Base-by-base conservation (phyloP, 2,329 filamentous ascomycete species). In the Fusarium circinatum region DNA sequence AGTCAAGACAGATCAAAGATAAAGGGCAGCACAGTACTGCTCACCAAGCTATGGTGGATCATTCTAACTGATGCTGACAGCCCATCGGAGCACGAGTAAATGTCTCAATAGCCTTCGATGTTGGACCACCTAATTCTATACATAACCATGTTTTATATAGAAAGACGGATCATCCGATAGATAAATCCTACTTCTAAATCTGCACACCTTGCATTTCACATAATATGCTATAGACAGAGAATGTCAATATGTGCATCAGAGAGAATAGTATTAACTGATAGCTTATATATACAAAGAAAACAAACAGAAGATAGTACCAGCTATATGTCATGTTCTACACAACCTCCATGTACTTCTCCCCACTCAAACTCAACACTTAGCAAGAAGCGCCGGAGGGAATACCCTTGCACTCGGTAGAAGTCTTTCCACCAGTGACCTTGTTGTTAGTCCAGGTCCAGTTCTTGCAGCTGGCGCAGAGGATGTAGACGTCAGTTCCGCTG, bases 401-500 rank as follows among this genome's bases (percentile, higher is more conserved):
- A 11, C 77, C 75, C 70, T 78, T 49, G 73, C 79, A 81, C 47
- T 69, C 69, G 52, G 49, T 55, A 12, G 73, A 77, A n/a, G 63
- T 84, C 76, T 86, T 83, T 56, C 89, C 89, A 44, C 89, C 89
- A 26, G 86, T 87, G 42, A 90, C 81, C 48, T 70, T 78, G 68
- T 87, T 84, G 51, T 80, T 83, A 20, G 78, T 82, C 86, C 87
- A 90, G 22, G 83, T 86, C 86, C 88, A 91, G 79, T 84, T 82
- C 62, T 83, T 82, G 38, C 85, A 87, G 45, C 78, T 80, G 20
- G 84, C 89, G 73, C 89, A 90, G 22, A 89, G 84, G 63, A 90
- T 86, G 75, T 87, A 87, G 70, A 89, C 79, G 57, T 86, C 79
- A 26, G 79, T 83, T n/a, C 76, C 85, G 13, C 71, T 73, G 5